phyloP scores from a whole-genome alignment of 169 alveolate species.

The Plasmodium yoelii region DNA sequence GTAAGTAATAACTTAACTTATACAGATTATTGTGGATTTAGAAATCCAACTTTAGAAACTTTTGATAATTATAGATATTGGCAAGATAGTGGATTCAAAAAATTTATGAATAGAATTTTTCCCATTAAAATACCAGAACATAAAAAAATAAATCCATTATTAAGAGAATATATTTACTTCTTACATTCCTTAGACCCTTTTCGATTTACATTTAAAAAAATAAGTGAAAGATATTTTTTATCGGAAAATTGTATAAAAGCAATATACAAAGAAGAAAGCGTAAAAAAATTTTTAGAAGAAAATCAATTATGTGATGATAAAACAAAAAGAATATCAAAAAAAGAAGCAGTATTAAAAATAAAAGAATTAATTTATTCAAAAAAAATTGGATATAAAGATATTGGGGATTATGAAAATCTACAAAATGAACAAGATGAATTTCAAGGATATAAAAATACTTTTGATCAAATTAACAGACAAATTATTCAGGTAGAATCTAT shows the following conservation, averaged over 20 bases:
- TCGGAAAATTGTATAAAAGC: slow-evolving; percentile 18
- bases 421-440: slow-evolving; percentile 80
- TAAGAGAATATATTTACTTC: slow-evolving; percentile 88
- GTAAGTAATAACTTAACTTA: slow-evolving; percentile 63
- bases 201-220: slow-evolving; percentile 84
- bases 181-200: slow-evolving; percentile 88
- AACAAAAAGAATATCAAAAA: slow-evolving; percentile 74
- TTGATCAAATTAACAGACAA: slow-evolving; percentile 84
- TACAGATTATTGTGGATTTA: slow-evolving; percentile 82
- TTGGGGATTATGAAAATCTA: slow-evolving; percentile 81
- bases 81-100: slow-evolving; percentile 90
- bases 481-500: slow-evolving; percentile 84
- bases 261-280: slow-evolving; percentile 73
- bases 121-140: slow-evolving; percentile 87
- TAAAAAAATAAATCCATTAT: slow-evolving; percentile 85
- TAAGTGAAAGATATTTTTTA: slow-evolving; percentile 86
- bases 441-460: slow-evolving; percentile 78
- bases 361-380: slow-evolving; percentile 67
- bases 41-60: slow-evolving; percentile 89
- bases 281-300: slow-evolving; percentile 41
- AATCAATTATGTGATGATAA: slow-evolving; percentile 70
- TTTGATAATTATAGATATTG: slow-evolving; percentile 87
- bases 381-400: slow-evolving; percentile 79
- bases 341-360: slow-evolving; percentile 63
- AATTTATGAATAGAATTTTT: slow-evolving; percentile 86